A percentile compares a stretch with the other conserved stretches of the same genome.
phyloP scores from a whole-genome alignment of 2,329 filamentous ascomycete genomes.

The Penicillium brasilianum region DNA sequence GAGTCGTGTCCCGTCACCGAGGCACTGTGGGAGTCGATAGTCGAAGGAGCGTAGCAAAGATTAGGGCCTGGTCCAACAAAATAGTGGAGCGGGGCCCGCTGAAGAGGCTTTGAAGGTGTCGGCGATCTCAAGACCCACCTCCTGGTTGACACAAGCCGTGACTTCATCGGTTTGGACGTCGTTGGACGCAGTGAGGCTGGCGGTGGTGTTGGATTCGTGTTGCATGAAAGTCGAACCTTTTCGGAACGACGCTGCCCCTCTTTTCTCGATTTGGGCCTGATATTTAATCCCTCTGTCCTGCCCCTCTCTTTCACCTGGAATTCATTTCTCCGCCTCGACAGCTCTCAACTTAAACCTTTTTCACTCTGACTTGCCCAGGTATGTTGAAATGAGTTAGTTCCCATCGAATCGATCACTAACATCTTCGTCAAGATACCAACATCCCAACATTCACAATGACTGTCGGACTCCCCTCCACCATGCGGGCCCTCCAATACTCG shows the following conservation, averaged over 20 bases:
- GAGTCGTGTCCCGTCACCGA: not conserved
- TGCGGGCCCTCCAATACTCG: conserved; percentile 25
- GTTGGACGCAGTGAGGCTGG: not conserved
- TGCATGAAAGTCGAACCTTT: not conserved
- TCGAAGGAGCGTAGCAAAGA: not conserved
- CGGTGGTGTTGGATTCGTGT: not conserved
- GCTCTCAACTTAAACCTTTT: not conserved
- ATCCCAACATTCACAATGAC: conserved; percentile 11
- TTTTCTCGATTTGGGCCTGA: not conserved
- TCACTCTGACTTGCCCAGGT: not conserved
- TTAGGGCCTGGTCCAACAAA: not conserved
- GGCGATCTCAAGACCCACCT: conserved; percentile 1
- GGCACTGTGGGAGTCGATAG: not conserved
- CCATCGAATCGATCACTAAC: not conserved
- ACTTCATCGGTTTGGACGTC: conserved; percentile 1
- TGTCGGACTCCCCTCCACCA: conserved; percentile 20
- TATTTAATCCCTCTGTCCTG: not conserved
- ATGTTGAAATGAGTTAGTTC: not conserved
- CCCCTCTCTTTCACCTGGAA: not conserved
- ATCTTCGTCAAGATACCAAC: not conserved
- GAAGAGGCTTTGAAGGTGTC: not conserved
- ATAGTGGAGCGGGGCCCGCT: not conserved
- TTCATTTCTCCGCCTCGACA: not conserved
- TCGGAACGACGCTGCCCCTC: not conserved
- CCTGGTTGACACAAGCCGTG: not conserved